Conservation (phyloP, 2,329 filamentous ascomycete genomes). For the Xylaria sp. region DNA sequence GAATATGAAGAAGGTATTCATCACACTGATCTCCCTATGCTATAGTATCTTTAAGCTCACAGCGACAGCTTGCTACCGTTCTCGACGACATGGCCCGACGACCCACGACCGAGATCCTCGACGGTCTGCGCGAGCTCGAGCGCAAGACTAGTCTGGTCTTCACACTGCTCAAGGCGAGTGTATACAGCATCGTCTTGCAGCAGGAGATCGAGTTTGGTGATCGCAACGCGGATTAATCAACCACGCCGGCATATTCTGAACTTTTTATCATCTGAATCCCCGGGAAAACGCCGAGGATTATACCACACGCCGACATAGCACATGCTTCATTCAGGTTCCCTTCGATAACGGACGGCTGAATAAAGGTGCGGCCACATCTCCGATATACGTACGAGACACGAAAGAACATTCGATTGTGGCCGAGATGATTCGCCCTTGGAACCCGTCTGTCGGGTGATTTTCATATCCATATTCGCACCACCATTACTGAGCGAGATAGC, state of each 20-base stretch:
- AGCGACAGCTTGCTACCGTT: slow-evolving; percentile 50
- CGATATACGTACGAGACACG: too few species aligned
- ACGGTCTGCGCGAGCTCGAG: slow-evolving; percentile 82
- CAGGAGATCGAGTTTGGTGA: slow-evolving; percentile 81
- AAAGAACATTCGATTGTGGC: too few species aligned
- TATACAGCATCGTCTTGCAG: slow-evolving; percentile 97
- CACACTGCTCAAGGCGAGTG: slow-evolving; percentile 92
- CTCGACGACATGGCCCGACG: slow-evolving; percentile 61
- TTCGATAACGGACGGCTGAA: too few species aligned
- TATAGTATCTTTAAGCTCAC: neutral
- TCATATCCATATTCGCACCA: too few species aligned
- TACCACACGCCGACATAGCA: neutral
- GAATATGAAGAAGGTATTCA: slow-evolving; percentile 79
- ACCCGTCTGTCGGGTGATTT: too few species aligned
- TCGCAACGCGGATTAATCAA: slow-evolving; percentile 30
- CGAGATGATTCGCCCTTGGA: too few species aligned
- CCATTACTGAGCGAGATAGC: too few species aligned
- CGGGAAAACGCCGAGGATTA: too few species aligned
- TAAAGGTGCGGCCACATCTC: too few species aligned
- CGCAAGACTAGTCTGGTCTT: slow-evolving; percentile 93
- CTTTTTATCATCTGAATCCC: too few species aligned
- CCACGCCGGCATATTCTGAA: neutral
- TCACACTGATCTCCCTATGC: too few species aligned
- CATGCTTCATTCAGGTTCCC: neutral
- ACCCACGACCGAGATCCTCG: slow-evolving; percentile 75